phyloP scores from a whole-genome alignment of 176 grass and related monocot species.

The Olyra latifolia region DNA sequence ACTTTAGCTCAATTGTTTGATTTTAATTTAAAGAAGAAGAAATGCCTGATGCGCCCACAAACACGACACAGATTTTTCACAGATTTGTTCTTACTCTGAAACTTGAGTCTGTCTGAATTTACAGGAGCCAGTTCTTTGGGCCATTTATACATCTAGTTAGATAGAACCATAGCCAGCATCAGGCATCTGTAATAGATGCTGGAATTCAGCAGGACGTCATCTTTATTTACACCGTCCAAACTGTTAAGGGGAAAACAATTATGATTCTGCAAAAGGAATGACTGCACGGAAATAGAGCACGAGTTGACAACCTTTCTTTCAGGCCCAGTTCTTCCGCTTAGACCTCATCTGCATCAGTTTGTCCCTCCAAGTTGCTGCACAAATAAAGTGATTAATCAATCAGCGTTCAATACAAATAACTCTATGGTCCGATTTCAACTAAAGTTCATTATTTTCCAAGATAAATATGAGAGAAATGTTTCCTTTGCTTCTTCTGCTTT shows the following conservation, averaged over 20 bases:
- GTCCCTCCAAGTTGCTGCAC: conserved; percentile 75
- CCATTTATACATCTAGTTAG: conserved; percentile 43
- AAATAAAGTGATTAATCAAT: not conserved
- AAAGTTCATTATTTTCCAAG: conserved; percentile 8
- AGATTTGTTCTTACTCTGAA: conserved; percentile 26
- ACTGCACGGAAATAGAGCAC: not conserved
- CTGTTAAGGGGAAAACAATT: not conserved
- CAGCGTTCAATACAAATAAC: not conserved
- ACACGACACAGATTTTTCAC: not conserved
- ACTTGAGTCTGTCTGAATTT: conserved; percentile 30
- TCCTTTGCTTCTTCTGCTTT: not conserved
- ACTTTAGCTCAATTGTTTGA: too few species aligned
- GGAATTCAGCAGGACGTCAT: conserved; percentile 1
- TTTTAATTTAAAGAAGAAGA: too few species aligned
- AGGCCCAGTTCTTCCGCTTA: conserved; percentile 82
- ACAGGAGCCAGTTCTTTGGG: conserved; percentile 20
- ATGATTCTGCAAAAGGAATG: not conserved
- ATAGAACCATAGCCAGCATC: conserved; percentile 27
- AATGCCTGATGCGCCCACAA: not conserved
- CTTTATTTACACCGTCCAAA: conserved; percentile 60
- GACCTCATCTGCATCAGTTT: conserved; percentile 67
- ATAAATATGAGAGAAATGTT: not conserved
- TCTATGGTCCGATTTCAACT: not conserved
- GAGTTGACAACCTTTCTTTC: conserved; percentile 27
- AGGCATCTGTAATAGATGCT: conserved; percentile 22